Percentiles rank a stretch among this genome's conserved stretches.
These are phyloP conservation scores for Pseudopyricularia cyperi DNA, from an alignment of 2,329 filamentous ascomycete species.

Conservation along the genomic window DNA sequence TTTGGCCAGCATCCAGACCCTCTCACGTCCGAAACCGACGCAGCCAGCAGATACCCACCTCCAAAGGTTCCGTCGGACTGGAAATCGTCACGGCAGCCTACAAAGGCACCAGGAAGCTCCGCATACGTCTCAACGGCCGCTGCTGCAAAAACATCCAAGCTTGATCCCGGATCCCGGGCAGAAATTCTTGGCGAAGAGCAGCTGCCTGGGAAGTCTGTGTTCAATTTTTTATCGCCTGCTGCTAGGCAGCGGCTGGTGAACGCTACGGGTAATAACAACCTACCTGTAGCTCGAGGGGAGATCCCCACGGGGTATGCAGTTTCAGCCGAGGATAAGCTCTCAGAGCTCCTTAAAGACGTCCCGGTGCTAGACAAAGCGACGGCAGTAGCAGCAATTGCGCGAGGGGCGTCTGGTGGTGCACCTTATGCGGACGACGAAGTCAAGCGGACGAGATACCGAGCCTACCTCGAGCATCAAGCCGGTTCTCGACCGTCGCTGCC, in stretches of 20 bases:
- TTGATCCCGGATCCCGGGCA: constrained; percentile 67
- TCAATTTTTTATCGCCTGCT: constrained; percentile 75
- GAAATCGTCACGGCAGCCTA: constrained; percentile 38
- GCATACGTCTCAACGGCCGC: constrained; percentile 57
- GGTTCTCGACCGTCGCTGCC: constrained; percentile 48
- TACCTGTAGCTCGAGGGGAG: constrained; percentile 69
- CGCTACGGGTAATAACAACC: constrained; percentile 60
- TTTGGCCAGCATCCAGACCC: constrained; percentile 43
- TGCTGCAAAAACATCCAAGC: constrained; percentile 60
- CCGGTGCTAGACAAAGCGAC: constrained; percentile 54
- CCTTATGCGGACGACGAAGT: constrained; percentile 74
- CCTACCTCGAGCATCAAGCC: constrained; percentile 67
- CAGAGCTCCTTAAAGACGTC: constrained; percentile 42
- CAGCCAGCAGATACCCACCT: constrained; percentile 40
- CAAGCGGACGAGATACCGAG: constrained; percentile 70
- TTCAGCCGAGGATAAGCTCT: constrained; percentile 48
- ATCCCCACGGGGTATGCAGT: constrained; percentile 51
- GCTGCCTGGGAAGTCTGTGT: constrained; percentile 85
- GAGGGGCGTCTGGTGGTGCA: constrained; percentile 51
- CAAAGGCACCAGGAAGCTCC: constrained; percentile 15
- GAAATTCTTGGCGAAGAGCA: constrained; percentile 67
- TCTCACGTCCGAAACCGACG: constrained; percentile 28
- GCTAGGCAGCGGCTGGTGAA: constrained; percentile 65
- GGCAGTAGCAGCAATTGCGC: constrained; percentile 54
- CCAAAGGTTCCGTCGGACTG: constrained; percentile 61